phyloP scores from a whole-genome alignment of 306 rosid species.

The Medicago truncatula region DNA sequence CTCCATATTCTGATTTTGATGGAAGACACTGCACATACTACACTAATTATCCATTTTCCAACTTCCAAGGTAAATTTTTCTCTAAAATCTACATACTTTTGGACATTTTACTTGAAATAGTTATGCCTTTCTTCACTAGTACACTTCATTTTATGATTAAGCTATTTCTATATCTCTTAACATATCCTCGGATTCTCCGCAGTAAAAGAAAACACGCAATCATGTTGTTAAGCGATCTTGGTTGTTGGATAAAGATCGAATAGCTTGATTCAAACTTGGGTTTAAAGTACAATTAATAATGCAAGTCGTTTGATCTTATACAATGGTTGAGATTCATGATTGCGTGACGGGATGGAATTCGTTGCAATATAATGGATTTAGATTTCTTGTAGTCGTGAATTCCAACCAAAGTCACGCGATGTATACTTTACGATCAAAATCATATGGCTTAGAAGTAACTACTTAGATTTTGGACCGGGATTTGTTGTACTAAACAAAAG shows the following conservation, averaged over 20 bases:
- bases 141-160: neutral
- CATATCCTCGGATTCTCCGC: neutral
- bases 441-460: neutral
- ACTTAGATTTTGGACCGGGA: neutral
- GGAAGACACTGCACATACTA: conserved; percentile 92
- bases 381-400: neutral
- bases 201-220: neutral
- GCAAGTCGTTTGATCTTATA: neutral
- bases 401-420: neutral
- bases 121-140: neutral
- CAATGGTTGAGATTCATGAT: neutral
- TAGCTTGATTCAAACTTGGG: neutral
- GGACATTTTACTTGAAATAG: neutral
- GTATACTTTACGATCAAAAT: neutral
- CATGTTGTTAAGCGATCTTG: neutral
- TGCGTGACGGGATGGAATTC: neutral
- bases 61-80: conserved; percentile 61
- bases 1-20: conserved; percentile 80
- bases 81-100: neutral
- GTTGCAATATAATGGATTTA: neutral
- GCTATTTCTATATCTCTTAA: neutral
- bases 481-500: too few species aligned
- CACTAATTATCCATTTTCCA: conserved; percentile 58
- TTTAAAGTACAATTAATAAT: neutral
- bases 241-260: neutral